Percentiles rank a stretch among this genome's conserved stretches.
phyloP scores from a whole-genome alignment of 75 land plant species.

The Selaginella moellendorffii region DNA sequence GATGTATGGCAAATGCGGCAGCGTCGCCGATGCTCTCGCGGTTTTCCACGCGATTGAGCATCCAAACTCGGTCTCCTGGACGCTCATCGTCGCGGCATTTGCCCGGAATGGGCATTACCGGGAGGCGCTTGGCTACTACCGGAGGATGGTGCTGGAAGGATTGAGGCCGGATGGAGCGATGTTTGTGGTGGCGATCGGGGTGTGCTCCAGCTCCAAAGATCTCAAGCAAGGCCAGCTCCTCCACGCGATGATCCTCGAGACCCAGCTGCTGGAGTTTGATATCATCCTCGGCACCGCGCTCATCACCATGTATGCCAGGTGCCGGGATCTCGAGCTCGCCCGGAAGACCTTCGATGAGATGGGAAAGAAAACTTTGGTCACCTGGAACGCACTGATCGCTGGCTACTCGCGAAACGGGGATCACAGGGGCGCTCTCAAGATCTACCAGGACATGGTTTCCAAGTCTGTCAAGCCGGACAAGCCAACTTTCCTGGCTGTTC shows the following conservation, averaged over 20 bases:
- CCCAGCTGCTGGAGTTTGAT: neutral
- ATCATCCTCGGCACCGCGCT: neutral
- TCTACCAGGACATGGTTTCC: neutral
- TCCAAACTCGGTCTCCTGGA: slow-evolving; percentile 8
- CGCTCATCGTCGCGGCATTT: neutral
- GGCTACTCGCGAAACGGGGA: neutral
- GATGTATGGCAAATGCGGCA: neutral
- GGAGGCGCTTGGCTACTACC: neutral
- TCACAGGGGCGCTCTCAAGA: neutral
- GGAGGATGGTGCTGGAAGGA: neutral
- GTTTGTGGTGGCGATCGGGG: neutral
- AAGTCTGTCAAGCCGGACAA: neutral
- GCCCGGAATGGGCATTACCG: neutral
- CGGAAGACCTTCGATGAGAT: neutral
- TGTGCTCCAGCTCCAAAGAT: neutral
- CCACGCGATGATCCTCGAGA: neutral
- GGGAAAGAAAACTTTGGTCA: neutral
- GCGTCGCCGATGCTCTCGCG: neutral
- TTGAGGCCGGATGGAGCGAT: neutral
- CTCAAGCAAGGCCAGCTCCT: neutral
- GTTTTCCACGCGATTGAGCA: neutral
- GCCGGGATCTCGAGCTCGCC: neutral
- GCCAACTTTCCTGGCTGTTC: neutral
- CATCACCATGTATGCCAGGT: neutral
- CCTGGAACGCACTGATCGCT: neutral